Base-by-base conservation (phyloP, 257 asterid genomes). In the Nicotiana attenuata region DNA sequence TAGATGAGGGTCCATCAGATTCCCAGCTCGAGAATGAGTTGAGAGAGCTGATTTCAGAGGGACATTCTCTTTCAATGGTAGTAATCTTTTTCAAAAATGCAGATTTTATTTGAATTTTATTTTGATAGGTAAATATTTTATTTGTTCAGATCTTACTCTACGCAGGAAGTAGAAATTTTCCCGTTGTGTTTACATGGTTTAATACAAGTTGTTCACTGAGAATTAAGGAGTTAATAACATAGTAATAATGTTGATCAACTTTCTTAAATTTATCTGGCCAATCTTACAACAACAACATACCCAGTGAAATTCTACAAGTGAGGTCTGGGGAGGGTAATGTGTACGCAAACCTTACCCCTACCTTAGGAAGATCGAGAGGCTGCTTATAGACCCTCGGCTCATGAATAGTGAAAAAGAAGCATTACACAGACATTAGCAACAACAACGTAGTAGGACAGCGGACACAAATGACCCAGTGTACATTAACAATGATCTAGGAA, bases 41-140 rank as follows among this genome's bases (percentile, higher is more conserved):
- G 89, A 83, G 89, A 57, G 91, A 89, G 83, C 81, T 96, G 85
- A 89, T 93, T 52, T 89, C 97, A 14, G 84, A 89, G 87, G 98
- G 98, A 64, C 92, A 89, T 83, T 88, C 96, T 65, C 98, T 94
- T 79, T 94, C 98, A 83, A 88, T 78, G 97, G 99, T 96, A 92
- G 64, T 24, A 4, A 73, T 24, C 26, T 52, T 50, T 50, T 75
- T 8, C 45, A 45, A 2, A 0, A 50, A 29, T 75, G 0, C 63
- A 75, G 63, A 75, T 75, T 71, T 20, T 71, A 2, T 22, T 5
- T 33, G 38, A 33, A 33, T 33, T 33, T 33, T 33, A 3, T 33
- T 33, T 33, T 33, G 0, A 33, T 33, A 5, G 38, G 7, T 33
- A 33, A 33, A 33, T 5, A 33, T 33, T 33, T 33, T 33, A 33